Conservation (phyloP, 495 filamentous ascomycete genomes). For the Jackrogersella minutella region DNA sequence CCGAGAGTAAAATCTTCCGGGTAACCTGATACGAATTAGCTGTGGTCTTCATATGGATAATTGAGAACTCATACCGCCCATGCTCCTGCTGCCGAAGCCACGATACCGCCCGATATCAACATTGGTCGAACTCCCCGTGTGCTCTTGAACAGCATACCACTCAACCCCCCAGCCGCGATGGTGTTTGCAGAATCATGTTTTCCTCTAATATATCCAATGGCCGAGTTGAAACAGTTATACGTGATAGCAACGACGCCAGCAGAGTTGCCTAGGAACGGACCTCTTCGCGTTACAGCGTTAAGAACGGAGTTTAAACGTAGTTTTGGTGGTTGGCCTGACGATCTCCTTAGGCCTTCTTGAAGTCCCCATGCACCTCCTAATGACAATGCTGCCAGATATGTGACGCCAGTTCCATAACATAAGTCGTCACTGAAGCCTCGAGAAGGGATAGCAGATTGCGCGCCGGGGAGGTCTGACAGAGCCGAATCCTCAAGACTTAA, state of each 20-base stretch:
- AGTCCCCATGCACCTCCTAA: conserved; percentile 91
- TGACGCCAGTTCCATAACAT: conserved; percentile 95
- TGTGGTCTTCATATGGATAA: background rate
- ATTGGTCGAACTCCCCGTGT: conserved; percentile 89
- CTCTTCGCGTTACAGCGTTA: conserved; percentile 89
- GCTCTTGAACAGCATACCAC: conserved; percentile 95
- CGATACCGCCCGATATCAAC: conserved; percentile 89
- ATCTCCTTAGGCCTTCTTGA: conserved; percentile 82
- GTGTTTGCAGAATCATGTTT: conserved; percentile 93
- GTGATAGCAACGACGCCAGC: conserved; percentile 94
- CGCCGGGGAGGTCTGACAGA: conserved; percentile 87
- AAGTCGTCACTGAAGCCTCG: conserved; percentile 98
- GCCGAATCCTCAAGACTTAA: conserved; percentile 90
- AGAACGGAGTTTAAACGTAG: conserved; percentile 90
- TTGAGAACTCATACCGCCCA: conserved; percentile 79
- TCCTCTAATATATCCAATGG: conserved; percentile 81
- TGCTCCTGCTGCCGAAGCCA: conserved; percentile 80
- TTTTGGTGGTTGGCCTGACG: conserved; percentile 79
- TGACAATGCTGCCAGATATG: conserved; percentile 86
- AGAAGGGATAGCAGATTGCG: conserved; percentile 85
- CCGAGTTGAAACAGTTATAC: conserved; percentile 94
- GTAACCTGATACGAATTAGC: conserved; percentile 57
- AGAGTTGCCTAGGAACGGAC: conserved; percentile 95
- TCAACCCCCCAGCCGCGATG: conserved; percentile 80
- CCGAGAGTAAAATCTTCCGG: conserved; percentile 63